Evolutionary conservation across 192 early-diverging fungal species (phyloP).

Genomic region (Coemansia sp.): DNA sequence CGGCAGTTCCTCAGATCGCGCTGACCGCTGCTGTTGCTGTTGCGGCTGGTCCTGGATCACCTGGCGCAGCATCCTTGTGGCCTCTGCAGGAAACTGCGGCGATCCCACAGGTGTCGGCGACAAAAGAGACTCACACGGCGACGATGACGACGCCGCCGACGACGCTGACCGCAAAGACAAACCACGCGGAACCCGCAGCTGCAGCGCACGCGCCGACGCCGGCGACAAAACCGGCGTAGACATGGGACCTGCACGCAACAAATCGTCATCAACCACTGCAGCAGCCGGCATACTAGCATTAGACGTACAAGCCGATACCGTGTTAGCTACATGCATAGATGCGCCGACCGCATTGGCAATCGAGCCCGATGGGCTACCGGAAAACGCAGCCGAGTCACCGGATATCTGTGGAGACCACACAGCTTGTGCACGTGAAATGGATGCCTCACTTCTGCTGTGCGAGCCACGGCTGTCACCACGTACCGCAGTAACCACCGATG

Average conservation of each 20-base stretch:
- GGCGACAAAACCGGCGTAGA: constrained; percentile 8
- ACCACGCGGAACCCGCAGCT: constrained; percentile 27
- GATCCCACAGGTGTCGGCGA: constrained; percentile 33
- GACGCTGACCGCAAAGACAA: constrained; percentile 31
- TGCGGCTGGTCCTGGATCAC: constrained; percentile 30
- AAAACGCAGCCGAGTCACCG: constrained; percentile 24
- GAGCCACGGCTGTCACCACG: constrained; percentile 13
- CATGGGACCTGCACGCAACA: not conserved
- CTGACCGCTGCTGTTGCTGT: not conserved
- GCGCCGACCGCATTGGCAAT: constrained; percentile 7
- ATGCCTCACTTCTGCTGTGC: constrained; percentile 38
- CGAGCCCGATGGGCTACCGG: constrained; percentile 1
- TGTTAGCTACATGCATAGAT: not conserved
- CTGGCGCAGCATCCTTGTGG: constrained; percentile 45
- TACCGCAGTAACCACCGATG: constrained; percentile 18
- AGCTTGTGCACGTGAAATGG: constrained; percentile 42
- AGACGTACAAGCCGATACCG: too few relatives aligned
- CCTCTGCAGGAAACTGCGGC: constrained; percentile 45
- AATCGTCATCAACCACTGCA: not conserved
- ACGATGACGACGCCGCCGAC: constrained; percentile 33
- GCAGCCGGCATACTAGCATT: not conserved
- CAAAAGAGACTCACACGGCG: constrained; percentile 18
- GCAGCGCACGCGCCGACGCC: constrained; percentile 7
- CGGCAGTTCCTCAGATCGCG: not conserved
- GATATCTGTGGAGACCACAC: constrained; percentile 52